These are phyloP conservation scores for Lasiodiplodia theobromae DNA, from an alignment of 2,329 filamentous ascomycete genomes.

Conservation along the genomic window DNA sequence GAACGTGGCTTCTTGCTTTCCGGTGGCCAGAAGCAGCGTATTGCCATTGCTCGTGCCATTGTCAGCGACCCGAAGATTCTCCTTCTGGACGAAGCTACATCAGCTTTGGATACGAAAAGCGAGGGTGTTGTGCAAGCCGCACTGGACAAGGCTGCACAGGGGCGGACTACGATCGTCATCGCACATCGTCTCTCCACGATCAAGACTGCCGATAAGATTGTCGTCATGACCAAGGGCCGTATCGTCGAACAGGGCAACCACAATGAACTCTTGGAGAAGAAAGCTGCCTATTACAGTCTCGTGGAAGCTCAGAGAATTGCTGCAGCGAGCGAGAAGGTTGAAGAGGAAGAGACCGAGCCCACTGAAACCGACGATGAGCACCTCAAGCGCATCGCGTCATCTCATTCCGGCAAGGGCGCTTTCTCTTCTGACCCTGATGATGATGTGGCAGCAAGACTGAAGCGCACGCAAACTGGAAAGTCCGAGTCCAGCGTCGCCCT, in stretches of 20 bases:
- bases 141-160: slow-evolving; percentile 79
- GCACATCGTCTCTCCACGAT: slow-evolving; percentile 92
- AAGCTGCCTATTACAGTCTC: slow-evolving; percentile 78
- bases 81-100: slow-evolving; percentile 89
- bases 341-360: slow-evolving; percentile 53
- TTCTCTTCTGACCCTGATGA: slow-evolving; percentile 66
- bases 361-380: slow-evolving; percentile 45
- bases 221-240: slow-evolving; percentile 79
- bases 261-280: slow-evolving; percentile 72
- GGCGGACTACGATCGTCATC: slow-evolving; percentile 90
- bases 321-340: slow-evolving; percentile 63
- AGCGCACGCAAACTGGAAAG: slow-evolving; percentile 59
- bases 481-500: slow-evolving; percentile 75
- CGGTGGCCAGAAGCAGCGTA: slow-evolving; percentile 92
- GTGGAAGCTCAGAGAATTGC: slow-evolving; percentile 86
- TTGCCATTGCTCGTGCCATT: slow-evolving; percentile 86
- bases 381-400: slow-evolving; percentile 31
- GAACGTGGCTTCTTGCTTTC: slow-evolving; percentile 88
- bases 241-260: slow-evolving; percentile 91
- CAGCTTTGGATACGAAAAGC: slow-evolving; percentile 87
- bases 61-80: slow-evolving; percentile 88
- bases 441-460: slow-evolving; percentile 62
- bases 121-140: slow-evolving; percentile 92
- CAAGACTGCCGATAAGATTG: slow-evolving; percentile 88
- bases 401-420: slow-evolving; percentile 38